These are phyloP conservation scores for Ustilago bromivora DNA, from an alignment of 1,284 basidiomycete species.

Conservation along the genomic window DNA sequence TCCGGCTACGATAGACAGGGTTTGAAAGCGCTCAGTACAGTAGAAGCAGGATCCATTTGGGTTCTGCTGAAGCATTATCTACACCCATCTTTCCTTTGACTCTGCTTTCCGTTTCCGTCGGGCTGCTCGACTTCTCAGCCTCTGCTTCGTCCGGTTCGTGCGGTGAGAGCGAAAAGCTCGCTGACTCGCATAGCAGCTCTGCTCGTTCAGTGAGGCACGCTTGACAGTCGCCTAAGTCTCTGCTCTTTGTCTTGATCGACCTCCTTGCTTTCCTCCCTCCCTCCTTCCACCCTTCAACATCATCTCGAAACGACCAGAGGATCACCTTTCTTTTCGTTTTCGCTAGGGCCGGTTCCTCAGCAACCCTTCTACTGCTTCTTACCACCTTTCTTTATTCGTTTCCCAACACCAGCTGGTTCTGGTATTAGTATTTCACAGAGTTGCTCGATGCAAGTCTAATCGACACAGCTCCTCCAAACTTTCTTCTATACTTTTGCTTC, in stretches of 20 bases:
- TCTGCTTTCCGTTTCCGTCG: too few species aligned
- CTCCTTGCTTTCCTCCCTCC: conserved; percentile 2
- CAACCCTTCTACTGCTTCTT: too few species aligned
- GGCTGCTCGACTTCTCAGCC: too few species aligned
- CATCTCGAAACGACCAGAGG: neutral
- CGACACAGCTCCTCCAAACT: neutral
- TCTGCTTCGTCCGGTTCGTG: too few species aligned
- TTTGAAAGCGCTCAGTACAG: neutral
- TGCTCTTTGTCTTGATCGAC: neutral
- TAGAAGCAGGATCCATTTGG: neutral
- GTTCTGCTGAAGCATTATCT: neutral
- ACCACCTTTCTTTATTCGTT: neutral
- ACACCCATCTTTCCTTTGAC: too few species aligned
- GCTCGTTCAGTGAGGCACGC: too few species aligned
- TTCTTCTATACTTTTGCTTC: neutral
- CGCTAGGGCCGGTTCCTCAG: conserved; percentile 18
- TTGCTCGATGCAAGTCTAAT: conserved; percentile 14
- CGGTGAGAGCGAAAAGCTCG: too few species aligned
- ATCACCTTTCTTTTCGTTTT: conserved; percentile 5
- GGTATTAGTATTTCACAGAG: neutral
- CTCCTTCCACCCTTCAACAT: conserved; percentile 21
- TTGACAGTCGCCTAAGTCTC: too few species aligned
- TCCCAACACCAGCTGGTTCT: neutral
- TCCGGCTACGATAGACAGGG: too few species aligned
- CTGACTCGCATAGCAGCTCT: too few species aligned